Evolutionary conservation across 2,329 filamentous ascomycete genomes (phyloP).

Genomic region (Hypoxylon sp.): DNA sequence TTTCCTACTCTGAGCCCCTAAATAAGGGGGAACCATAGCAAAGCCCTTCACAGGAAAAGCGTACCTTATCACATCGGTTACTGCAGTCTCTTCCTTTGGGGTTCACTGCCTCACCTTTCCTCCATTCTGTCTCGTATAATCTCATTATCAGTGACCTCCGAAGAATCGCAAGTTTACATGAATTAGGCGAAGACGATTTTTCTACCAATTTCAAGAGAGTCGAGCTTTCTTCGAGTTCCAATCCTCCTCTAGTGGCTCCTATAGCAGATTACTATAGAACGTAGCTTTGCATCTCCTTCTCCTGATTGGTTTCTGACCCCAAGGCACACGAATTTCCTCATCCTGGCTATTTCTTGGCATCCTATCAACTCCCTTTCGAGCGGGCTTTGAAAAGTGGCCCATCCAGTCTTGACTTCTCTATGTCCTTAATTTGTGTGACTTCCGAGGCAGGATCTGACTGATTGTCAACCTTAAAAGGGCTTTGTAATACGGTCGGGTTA

Average conservation of each 20-base stretch:
- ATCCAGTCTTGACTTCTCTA: not conserved
- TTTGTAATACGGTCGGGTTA: not conserved
- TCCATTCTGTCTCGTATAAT: not conserved
- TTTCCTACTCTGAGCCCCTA: slow-evolving; percentile 18
- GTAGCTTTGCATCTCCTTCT: not conserved
- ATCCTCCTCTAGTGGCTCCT: not conserved
- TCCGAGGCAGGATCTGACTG: too few relatives aligned
- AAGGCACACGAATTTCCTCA: not conserved
- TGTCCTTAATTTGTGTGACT: not conserved
- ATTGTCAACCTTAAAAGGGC: too few relatives aligned
- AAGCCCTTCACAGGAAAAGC: not conserved
- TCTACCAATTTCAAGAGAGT: not conserved
- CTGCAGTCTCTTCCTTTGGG: not conserved
- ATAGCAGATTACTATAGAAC: not conserved
- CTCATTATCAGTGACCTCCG: not conserved
- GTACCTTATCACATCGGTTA: slow-evolving; percentile 2
- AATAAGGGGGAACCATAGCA: slow-evolving; percentile 11
- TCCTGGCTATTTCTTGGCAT: not conserved
- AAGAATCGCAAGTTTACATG: slow-evolving; percentile 1
- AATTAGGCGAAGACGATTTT: not conserved
- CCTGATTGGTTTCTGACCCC: not conserved
- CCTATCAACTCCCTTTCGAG: not conserved
- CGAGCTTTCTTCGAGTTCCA: not conserved
- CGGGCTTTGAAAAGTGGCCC: not conserved
- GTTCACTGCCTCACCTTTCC: not conserved